Percentiles rank a stretch among this genome's conserved stretches.
Evolutionary conservation across 305 asterid genomes (phyloP).

Genomic region (Andrographis paniculata): DNA sequence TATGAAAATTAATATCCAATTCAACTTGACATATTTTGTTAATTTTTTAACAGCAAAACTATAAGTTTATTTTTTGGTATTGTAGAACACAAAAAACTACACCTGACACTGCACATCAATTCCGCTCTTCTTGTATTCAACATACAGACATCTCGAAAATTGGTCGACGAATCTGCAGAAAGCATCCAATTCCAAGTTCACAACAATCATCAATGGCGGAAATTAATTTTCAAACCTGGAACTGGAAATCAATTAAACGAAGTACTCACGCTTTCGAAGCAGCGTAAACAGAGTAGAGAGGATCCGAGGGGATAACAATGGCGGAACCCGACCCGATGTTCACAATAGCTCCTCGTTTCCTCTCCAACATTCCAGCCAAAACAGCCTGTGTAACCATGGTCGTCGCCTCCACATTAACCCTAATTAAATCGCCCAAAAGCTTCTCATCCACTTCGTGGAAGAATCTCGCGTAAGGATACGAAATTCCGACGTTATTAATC

Average conservation of each 20-base stretch:
- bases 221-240: background rate
- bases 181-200: background rate
- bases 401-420: conserved; percentile 80
- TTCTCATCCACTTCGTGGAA: conserved; percentile 87
- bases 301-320: conserved; percentile 22
- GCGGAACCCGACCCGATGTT: conserved; percentile 95
- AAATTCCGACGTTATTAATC: conserved; percentile 49
- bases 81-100: too few species aligned
- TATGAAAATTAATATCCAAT: too few species aligned
- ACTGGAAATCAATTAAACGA: background rate
- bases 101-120: conserved; percentile 99
- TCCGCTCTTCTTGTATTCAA: conserved; percentile 91
- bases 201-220: background rate
- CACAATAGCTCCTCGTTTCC: conserved; percentile 78
- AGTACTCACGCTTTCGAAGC: conserved; percentile 66
- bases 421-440: conserved; percentile 54
- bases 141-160: conserved; percentile 88
- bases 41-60: too few species aligned
- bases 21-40: too few species aligned
- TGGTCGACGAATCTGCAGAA: conserved; percentile 67
- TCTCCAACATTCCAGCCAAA: conserved; percentile 72
- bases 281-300: conserved; percentile 85
- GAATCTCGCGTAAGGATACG: conserved; percentile 84
- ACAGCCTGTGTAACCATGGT: conserved; percentile 80
- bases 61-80: too few species aligned